Evolutionary conservation across 2,329 filamentous ascomycete genomes (phyloP).

Genomic region (Pseudogymnoascus sp.): DNA sequence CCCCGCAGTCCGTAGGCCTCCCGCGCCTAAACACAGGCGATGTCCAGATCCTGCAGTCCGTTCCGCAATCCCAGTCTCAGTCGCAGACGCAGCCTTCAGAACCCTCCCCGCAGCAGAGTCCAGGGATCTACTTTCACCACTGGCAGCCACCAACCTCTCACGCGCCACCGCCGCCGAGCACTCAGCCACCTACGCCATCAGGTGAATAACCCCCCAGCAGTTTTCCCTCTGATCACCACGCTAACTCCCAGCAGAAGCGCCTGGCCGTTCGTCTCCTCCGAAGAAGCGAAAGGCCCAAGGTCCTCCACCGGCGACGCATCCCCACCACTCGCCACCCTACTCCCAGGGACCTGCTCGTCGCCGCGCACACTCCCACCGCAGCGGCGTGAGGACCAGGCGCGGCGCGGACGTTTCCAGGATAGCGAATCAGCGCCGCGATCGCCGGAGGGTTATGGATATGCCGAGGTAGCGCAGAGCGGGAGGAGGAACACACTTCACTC

Average conservation of each 20-base stretch:
- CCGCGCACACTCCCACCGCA: neutral
- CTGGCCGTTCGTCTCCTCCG: slow-evolving; percentile 63
- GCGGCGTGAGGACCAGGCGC: neutral
- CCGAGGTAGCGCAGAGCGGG: neutral
- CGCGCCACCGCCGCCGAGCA: slow-evolving; percentile 46
- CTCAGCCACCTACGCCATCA: slow-evolving; percentile 67
- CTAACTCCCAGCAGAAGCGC: slow-evolving; percentile 33
- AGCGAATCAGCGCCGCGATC: neutral
- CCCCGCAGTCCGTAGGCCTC: slow-evolving; percentile 29
- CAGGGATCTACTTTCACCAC: slow-evolving; percentile 75
- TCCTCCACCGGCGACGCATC: slow-evolving; percentile 42
- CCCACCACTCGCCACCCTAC: slow-evolving; percentile 49
- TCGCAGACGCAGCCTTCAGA: slow-evolving; percentile 24
- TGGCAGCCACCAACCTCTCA: slow-evolving; percentile 77
- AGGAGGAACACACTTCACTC: slow-evolving; percentile 3
- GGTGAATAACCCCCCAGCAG: slow-evolving; percentile 48
- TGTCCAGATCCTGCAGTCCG: slow-evolving; percentile 31
- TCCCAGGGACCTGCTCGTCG: slow-evolving; percentile 32
- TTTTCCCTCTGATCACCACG: slow-evolving; percentile 34
- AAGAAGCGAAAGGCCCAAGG: slow-evolving; percentile 76
- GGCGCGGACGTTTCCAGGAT: neutral
- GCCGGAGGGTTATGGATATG: slow-evolving; percentile 3
- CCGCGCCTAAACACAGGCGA: slow-evolving; percentile 38
- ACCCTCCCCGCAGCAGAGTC: slow-evolving; percentile 7
- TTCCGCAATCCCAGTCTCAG: slow-evolving; percentile 2